Conservation (phyloP, 306 rosid genomes). For the Lithocarpus polystachyus region DNA sequence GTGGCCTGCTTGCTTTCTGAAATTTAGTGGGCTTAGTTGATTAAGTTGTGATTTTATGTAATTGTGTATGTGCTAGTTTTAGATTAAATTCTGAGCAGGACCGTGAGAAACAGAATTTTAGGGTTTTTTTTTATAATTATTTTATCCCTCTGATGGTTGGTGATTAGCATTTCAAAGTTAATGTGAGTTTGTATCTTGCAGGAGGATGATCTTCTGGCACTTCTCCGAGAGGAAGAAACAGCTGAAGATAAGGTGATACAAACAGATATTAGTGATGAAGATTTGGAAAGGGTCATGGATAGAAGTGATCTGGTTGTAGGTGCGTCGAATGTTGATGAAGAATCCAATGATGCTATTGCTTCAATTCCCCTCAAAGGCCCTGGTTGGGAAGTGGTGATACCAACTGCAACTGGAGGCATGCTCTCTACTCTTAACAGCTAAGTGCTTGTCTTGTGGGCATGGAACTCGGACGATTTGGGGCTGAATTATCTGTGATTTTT, state of each 20-base stretch:
- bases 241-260: constrained; percentile 83
- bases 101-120: not conserved
- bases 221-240: constrained; percentile 73
- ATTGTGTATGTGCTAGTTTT: not conserved
- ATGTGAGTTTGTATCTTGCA: not conserved
- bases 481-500: no score
- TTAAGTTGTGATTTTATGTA: not conserved
- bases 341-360: constrained; percentile 8
- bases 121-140: not conserved
- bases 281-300: constrained; percentile 71
- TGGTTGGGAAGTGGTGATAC: constrained; percentile 96
- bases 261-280: constrained; percentile 61
- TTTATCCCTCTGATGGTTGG: not conserved
- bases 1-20: not conserved
- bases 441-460: not conserved
- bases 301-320: constrained; percentile 65
- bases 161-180: not conserved
- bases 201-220: constrained; percentile 67
- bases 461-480: not conserved
- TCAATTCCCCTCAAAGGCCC: constrained; percentile 68
- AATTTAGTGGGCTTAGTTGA: not conserved
- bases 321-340: constrained; percentile 11
- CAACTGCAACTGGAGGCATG: constrained; percentile 70
- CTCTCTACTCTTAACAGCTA: constrained; percentile 82
- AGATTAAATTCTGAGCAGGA: not conserved